Base-by-base conservation (phyloP, 495 filamentous ascomycete genomes). In the Penicillium odoratum region DNA sequence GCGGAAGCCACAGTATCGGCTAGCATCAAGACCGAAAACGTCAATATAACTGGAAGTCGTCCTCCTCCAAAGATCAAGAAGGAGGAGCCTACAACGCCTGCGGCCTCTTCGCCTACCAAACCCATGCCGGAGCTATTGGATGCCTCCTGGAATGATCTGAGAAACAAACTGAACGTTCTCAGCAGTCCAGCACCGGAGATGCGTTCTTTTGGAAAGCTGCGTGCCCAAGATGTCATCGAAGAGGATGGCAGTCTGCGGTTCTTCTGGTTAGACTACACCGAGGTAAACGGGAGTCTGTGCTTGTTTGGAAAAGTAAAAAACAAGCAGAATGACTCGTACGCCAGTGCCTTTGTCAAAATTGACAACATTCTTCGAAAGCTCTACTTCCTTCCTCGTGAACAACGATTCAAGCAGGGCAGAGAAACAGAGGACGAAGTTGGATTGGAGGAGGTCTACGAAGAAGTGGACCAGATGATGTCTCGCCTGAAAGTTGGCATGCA, bases 251-350 rank as follows among this genome's bases (percentile, higher is more conserved):
- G 88, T 63, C 77, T 98, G 16, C 88, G 87, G 62, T 88, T 98
- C 79, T 98, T 97, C 74, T 98, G 94, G 94, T 85, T 92, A 11
- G 94, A 98, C 68, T 98, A 95, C 63, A 92, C 91, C 0, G 94
- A 98, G 69, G 78, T 97, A 70, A 92, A 93, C 67, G 95, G 93
- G 43, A 91, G 85, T 60, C 77, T 98, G 3, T 97, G 92, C 70
- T 81, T 98, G 36, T 98, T 98, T 73, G 94, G 94, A 51, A 98
- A 98, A 67, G 95, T 97, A 3, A 88, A 89, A 67, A 92, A 97
- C 72, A 97, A 93, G 72, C 88, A 86, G 60, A 89, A 82, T 26
- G 86, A 84, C 34, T 76, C 75, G 33, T 92, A 87, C 69, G 87
- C 91, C 33, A 97, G 93, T 73, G 95, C 93, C 54, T 98, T 98